Conservation (phyloP, 169 alveolate genomes). For the Eimeria maxima region DNA sequence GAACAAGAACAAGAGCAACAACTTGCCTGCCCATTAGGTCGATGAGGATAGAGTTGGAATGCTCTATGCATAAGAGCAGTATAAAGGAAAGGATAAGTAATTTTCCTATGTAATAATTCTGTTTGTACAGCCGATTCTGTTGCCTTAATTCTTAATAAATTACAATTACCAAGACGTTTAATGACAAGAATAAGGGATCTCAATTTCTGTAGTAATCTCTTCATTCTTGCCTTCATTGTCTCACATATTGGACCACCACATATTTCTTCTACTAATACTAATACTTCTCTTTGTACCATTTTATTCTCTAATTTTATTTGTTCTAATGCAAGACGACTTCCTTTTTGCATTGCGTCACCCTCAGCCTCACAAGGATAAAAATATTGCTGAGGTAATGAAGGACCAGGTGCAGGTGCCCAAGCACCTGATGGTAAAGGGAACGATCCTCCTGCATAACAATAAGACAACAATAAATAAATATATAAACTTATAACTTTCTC, state of each 20-base stretch:
- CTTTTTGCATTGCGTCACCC: neutral
- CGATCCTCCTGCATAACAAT: neutral
- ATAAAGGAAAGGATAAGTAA: constrained; percentile 77
- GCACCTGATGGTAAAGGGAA: constrained; percentile 77
- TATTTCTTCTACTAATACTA: constrained; percentile 70
- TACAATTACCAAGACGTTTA: constrained; percentile 25
- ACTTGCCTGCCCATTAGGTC: constrained; percentile 73
- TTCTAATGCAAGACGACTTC: neutral
- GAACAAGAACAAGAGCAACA: neutral
- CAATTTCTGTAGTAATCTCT: constrained; percentile 49
- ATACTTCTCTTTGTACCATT: constrained; percentile 70
- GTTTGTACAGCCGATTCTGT: constrained; percentile 52
- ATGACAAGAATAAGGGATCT: constrained; percentile 18
- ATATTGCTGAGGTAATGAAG: constrained; percentile 66
- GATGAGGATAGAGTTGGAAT: constrained; percentile 39
- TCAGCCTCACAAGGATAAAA: constrained; percentile 68
- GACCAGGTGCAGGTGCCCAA: neutral
- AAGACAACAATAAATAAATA: too few relatives aligned
- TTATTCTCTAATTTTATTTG: constrained; percentile 62
- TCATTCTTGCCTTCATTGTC: constrained; percentile 47
- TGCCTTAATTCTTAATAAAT: constrained; percentile 54
- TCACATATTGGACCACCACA: constrained; percentile 39
- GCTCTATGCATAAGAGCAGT: constrained; percentile 68
- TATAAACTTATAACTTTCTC: too few relatives aligned
- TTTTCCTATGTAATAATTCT: neutral